phyloP scores from a whole-genome alignment of 345 rosid species.

The Linum tenue region DNA sequence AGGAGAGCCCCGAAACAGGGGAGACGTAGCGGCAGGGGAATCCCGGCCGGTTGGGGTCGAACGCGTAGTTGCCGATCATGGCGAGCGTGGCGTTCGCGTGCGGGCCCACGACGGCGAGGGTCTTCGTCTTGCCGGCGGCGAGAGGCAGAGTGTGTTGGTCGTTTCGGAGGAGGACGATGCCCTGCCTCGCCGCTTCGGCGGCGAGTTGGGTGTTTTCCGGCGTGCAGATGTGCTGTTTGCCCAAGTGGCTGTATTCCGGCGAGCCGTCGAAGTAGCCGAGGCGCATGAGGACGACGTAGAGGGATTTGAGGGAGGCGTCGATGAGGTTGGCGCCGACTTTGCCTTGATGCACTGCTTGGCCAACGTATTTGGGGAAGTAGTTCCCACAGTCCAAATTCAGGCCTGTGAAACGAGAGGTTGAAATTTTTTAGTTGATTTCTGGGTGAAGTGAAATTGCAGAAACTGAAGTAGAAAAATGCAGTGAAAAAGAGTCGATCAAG shows the following conservation, averaged over 20 bases:
- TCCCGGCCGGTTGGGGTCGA: not conserved
- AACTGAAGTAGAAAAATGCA: not conserved
- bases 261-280: slow-evolving; percentile 84
- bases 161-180: slow-evolving; percentile 72
- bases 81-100: slow-evolving; percentile 79
- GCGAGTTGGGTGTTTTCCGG: slow-evolving; percentile 59
- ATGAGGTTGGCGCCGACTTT: slow-evolving; percentile 60
- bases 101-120: slow-evolving; percentile 84
- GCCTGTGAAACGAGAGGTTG: slow-evolving; percentile 22
- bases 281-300: slow-evolving; percentile 62
- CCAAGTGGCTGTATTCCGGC: slow-evolving; percentile 56
- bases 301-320: slow-evolving; percentile 19
- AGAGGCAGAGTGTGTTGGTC: slow-evolving; percentile 42
- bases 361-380: slow-evolving; percentile 59
- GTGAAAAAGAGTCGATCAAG: no score
- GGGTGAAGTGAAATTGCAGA: no score
- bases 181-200: slow-evolving; percentile 80
- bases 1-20: not conserved
- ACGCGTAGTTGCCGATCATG: slow-evolving; percentile 67
- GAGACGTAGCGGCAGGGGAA: not conserved
- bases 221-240: slow-evolving; percentile 73
- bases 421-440: no score
- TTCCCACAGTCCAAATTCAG: slow-evolving; percentile 93
- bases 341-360: slow-evolving; percentile 49
- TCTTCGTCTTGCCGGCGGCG: slow-evolving; percentile 41